A percentile compares a stretch with the other conserved stretches of the same genome.
phyloP scores from a whole-genome alignment of 2,329 filamentous ascomycete genomes.

The Cordyceps pruinosa region DNA sequence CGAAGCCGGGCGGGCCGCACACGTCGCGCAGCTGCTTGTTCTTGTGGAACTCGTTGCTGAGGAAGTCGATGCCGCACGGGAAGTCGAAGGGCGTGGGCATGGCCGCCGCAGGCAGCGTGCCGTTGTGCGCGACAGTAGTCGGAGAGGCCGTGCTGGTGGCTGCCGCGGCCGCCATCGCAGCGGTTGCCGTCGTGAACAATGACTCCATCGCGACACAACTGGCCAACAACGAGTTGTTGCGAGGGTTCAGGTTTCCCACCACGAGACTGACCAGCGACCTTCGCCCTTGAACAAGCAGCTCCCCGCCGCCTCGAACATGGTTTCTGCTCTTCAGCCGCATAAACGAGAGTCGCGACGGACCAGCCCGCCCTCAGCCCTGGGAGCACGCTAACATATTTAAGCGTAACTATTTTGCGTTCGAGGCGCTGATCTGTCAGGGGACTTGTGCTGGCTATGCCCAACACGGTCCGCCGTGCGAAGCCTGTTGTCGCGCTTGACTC shows the following conservation, averaged over 20 bases:
- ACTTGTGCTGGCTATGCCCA: not conserved
- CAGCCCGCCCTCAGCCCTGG: not conserved
- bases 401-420: not conserved
- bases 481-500: not conserved
- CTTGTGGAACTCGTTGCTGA: constrained; percentile 4
- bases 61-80: constrained; percentile 11
- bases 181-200: not conserved
- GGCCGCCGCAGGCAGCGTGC: constrained; percentile 6
- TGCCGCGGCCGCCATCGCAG: not conserved
- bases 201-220: not conserved
- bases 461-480: not conserved
- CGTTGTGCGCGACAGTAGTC: not conserved
- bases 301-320: not conserved
- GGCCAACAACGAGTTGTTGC: not conserved
- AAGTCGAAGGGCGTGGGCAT: constrained; percentile 12
- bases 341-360: not conserved
- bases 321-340: not conserved
- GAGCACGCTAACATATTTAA: not conserved
- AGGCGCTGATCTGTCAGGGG: not conserved
- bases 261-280: not conserved
- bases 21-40: constrained; percentile 1
- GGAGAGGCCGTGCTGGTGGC: not conserved
- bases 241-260: not conserved
- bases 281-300: not conserved
- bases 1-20: constrained; percentile 9